phyloP scores from a whole-genome alignment of 768 basidiomycete genomes.

The Pleurotus cornucopiae region DNA sequence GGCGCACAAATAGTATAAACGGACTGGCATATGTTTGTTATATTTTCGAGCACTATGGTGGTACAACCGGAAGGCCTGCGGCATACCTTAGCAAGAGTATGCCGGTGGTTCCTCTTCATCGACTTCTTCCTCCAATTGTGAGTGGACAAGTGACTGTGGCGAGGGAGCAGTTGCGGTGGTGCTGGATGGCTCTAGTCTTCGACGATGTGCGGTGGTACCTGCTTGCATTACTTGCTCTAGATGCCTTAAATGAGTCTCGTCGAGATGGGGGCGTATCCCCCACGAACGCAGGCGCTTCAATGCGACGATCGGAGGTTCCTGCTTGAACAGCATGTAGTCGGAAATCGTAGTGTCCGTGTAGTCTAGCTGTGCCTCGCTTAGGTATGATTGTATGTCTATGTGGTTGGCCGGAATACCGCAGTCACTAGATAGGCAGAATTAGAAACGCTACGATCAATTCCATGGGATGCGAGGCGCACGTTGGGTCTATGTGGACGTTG shows the following conservation, averaged over 20 bases:
- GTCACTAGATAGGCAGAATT: neutral
- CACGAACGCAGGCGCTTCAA: neutral
- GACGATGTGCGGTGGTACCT: neutral
- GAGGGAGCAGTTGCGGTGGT: too few species aligned
- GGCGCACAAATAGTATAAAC: too few species aligned
- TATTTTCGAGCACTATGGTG: too few species aligned
- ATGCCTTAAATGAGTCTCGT: neutral
- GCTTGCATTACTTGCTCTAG: conserved; percentile 1
- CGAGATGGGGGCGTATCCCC: neutral
- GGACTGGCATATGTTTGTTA: too few species aligned
- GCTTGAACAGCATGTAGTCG: neutral
- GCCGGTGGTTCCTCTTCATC: too few species aligned
- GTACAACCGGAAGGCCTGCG: too few species aligned
- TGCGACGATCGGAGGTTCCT: neutral
- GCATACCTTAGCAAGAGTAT: too few species aligned
- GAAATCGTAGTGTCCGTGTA: too few species aligned
- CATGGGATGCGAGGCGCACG: neutral
- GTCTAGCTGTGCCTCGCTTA: too few species aligned
- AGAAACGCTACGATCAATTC: neutral
- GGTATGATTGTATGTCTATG: neutral
- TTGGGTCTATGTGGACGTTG: neutral
- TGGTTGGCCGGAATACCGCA: neutral
- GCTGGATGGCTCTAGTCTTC: too few species aligned
- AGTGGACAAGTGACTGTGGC: too few species aligned
- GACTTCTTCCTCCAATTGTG: too few species aligned